phyloP scores from a whole-genome alignment of 2,329 filamentous ascomycete species.

The Coniochaeta sp. region DNA sequence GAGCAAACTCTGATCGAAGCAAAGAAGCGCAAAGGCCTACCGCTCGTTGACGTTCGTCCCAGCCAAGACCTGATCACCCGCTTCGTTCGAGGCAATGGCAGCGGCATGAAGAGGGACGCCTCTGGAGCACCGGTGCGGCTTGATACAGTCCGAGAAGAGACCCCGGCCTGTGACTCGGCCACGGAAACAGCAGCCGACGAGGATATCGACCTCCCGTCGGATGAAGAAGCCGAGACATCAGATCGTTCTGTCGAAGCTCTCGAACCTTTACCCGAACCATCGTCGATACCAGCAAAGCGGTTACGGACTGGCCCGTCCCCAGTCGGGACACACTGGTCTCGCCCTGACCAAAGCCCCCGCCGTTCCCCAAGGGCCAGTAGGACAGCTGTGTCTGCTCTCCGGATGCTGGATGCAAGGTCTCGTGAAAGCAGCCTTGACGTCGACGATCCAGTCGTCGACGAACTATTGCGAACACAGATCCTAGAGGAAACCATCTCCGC shows the following conservation, averaged over 20 bases:
- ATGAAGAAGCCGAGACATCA: neutral
- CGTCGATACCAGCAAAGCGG: neutral
- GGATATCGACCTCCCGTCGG: neutral
- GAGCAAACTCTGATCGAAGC: constrained; percentile 40
- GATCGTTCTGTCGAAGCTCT: neutral
- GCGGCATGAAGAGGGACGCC: constrained; percentile 10
- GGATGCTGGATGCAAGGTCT: neutral
- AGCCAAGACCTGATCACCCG: constrained; percentile 51
- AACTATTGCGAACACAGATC: constrained; percentile 5
- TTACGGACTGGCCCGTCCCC: neutral
- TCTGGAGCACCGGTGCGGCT: neutral
- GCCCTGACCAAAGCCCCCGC: neutral
- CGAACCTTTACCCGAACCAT: neutral
- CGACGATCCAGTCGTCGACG: constrained; percentile 4
- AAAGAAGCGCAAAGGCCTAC: constrained; percentile 43
- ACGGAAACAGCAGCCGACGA: neutral
- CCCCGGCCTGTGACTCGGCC: neutral
- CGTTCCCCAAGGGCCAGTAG: neutral
- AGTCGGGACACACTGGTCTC: constrained; percentile 1
- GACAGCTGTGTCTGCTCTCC: neutral
- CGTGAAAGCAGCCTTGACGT: constrained; percentile 5
- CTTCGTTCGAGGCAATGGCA: constrained; percentile 33
- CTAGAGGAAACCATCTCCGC: constrained; percentile 2
- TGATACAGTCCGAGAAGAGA: constrained; percentile 5
- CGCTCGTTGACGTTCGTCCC: constrained; percentile 44